These are phyloP conservation scores for Monoraphidium neglectum DNA, from an alignment of 139 green algal genomes.

Conservation along the genomic window DNA sequence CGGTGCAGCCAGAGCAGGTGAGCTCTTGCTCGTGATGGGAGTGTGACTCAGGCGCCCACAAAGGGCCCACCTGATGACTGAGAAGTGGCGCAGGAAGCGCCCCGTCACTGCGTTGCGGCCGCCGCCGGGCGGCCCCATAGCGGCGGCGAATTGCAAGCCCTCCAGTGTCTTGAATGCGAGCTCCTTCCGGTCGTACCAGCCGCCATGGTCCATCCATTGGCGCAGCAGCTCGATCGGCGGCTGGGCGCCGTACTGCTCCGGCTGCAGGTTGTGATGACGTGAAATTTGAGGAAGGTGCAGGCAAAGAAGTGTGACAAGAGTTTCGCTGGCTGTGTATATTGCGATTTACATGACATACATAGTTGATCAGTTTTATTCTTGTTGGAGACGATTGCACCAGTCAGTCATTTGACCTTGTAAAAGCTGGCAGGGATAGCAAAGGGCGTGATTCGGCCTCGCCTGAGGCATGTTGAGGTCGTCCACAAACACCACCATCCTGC, in stretches of 20 bases:
- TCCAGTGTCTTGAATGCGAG: conserved; percentile 89
- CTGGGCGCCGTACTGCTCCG: conserved; percentile 85
- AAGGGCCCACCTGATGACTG: too few species aligned
- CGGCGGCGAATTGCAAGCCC: conserved; percentile 79
- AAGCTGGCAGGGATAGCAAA: too few species aligned
- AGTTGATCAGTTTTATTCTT: conserved; percentile 46
- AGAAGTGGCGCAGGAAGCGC: conserved; percentile 78
- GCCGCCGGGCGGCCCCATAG: conserved; percentile 84
- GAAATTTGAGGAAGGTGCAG: too few species aligned
- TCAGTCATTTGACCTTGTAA: too few species aligned
- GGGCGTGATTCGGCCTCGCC: too few species aligned
- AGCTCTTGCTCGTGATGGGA: too few species aligned
- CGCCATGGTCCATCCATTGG: conserved; percentile 83
- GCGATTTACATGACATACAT: too few species aligned
- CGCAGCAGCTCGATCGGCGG: conserved; percentile 86
- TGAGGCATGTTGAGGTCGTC: conserved; percentile 92
- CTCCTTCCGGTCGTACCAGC: conserved; percentile 85
- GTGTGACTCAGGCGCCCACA: conserved; percentile 83
- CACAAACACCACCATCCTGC: conserved; percentile 87
- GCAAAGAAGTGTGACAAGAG: too few species aligned
- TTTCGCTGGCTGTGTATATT: too few species aligned
- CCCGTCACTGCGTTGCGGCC: conserved; percentile 80
- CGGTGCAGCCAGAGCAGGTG: too few species aligned
- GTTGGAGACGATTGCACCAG: too few species aligned
- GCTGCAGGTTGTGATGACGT: too few species aligned